These are phyloP conservation scores for Kodamaea fungicola DNA, from an alignment of 1,139 yeast genomes.

Conservation along the genomic window DNA sequence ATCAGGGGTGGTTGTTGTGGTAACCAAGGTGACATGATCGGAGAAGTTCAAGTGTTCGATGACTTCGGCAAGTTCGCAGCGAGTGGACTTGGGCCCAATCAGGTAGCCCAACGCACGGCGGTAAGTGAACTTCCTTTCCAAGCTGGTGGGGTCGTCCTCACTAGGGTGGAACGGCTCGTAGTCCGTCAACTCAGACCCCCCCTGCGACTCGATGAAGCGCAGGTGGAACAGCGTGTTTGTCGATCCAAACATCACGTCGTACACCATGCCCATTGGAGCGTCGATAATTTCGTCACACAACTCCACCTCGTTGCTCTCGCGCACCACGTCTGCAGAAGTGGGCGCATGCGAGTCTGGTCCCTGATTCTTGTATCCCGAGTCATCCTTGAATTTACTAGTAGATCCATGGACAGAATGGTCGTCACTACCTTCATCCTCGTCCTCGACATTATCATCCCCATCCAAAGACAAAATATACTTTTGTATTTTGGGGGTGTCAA, in stretches of 20 bases:
- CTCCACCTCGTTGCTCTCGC: slow-evolving; percentile 28
- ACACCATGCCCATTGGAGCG: slow-evolving; percentile 52
- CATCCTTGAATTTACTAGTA: slow-evolving; percentile 26
- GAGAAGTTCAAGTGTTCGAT: slow-evolving; percentile 40
- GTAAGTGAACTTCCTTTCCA: slow-evolving; percentile 39
- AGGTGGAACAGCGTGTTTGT: slow-evolving; percentile 37
- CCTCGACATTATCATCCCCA: slow-evolving; percentile 19
- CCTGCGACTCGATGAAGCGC: slow-evolving; percentile 39
- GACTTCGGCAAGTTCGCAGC: slow-evolving; percentile 46
- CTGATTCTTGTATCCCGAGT: slow-evolving; percentile 28
- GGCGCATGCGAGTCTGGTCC: slow-evolving; percentile 43
- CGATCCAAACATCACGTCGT: slow-evolving; percentile 46
- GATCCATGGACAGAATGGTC: slow-evolving; percentile 7
- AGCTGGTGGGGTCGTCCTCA: slow-evolving; percentile 28
- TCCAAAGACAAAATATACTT: slow-evolving; percentile 22
- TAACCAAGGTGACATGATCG: slow-evolving; percentile 32
- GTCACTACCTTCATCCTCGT: slow-evolving; percentile 2
- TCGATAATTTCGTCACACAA: slow-evolving; percentile 30
- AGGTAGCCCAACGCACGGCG: slow-evolving; percentile 48
- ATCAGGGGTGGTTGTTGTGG: slow-evolving; percentile 50
- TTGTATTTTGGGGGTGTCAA: slow-evolving; percentile 14
- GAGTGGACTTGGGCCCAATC: slow-evolving; percentile 57
- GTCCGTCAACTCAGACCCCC: slow-evolving; percentile 45
- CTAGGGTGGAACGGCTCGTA: slow-evolving; percentile 36
- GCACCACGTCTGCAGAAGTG: slow-evolving; percentile 22